Conservation (phyloP, 2,329 filamentous ascomycete species). For the Sporothrix curviconia region DNA sequence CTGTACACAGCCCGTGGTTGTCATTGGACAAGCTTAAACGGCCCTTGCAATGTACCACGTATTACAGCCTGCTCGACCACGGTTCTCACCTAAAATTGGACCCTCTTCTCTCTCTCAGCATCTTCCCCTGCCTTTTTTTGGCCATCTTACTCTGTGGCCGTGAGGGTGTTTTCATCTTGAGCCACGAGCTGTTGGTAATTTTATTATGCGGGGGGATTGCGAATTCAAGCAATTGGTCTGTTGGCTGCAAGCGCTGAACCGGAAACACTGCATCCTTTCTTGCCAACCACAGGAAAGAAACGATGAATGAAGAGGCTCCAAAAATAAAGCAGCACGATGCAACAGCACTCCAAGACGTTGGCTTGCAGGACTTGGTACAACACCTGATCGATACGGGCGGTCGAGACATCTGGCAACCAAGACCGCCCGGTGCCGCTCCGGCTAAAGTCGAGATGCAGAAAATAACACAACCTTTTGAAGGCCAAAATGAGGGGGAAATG, state of each 20-base stretch:
- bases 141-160: neutral
- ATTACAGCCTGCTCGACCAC: neutral
- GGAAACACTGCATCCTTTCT: neutral
- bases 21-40: neutral
- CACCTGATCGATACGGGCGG: neutral
- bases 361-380: neutral
- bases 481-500: neutral
- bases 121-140: neutral
- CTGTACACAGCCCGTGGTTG: neutral
- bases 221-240: no score
- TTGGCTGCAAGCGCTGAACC: constrained; percentile 7
- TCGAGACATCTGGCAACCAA: neutral
- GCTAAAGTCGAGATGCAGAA: constrained; percentile 9
- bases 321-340: neutral
- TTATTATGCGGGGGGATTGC: neutral
- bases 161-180: constrained; percentile 5
- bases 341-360: no score
- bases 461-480: neutral
- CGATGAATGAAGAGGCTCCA: neutral
- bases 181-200: neutral
- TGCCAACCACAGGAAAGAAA: neutral
- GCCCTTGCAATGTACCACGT: neutral
- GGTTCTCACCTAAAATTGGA: constrained; percentile 1
- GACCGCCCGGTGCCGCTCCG: neutral
- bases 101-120: neutral